Conservation (phyloP, 345 rosid genomes). For the Passiflora organensis region DNA sequence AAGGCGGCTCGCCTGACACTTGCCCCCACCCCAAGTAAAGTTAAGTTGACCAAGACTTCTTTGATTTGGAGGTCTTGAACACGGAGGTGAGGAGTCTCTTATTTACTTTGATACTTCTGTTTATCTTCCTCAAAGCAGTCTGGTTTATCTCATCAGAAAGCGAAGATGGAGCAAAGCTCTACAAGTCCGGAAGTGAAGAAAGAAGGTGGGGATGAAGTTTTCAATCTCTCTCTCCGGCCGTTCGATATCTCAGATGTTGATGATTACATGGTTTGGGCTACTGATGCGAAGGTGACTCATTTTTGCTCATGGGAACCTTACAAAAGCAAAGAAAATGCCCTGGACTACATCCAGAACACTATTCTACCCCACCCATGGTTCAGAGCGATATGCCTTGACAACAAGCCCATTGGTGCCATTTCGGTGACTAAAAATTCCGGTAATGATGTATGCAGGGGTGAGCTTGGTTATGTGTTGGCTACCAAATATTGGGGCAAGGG, state of each 20-base stretch:
- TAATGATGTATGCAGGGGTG: slow-evolving; percentile 39
- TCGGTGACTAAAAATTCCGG: slow-evolving; percentile 40
- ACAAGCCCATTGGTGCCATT: slow-evolving; percentile 47
- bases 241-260: slow-evolving; percentile 41
- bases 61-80: too few species aligned
- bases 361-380: slow-evolving; percentile 52
- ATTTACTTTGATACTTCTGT: too few species aligned
- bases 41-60: neutral
- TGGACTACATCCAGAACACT: slow-evolving; percentile 28
- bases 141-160: neutral
- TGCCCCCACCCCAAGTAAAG: slow-evolving; percentile 8
- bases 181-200: neutral
- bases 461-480: slow-evolving; percentile 46
- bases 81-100: too few species aligned
- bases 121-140: neutral
- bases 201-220: slow-evolving; percentile 4
- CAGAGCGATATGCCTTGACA: slow-evolving; percentile 51
- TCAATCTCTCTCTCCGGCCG: slow-evolving; percentile 36
- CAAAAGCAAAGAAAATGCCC: slow-evolving; percentile 38
- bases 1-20: slow-evolving; percentile 8
- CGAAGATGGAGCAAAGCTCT: slow-evolving; percentile 1
- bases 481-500: slow-evolving; percentile 56
- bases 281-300: slow-evolving; percentile 41
- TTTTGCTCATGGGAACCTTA: slow-evolving; percentile 56
- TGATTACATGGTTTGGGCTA: slow-evolving; percentile 65